These are phyloP conservation scores for Metschnikowia drakensbergensis DNA, from an alignment of 805 yeast species.

Conservation along the genomic window DNA sequence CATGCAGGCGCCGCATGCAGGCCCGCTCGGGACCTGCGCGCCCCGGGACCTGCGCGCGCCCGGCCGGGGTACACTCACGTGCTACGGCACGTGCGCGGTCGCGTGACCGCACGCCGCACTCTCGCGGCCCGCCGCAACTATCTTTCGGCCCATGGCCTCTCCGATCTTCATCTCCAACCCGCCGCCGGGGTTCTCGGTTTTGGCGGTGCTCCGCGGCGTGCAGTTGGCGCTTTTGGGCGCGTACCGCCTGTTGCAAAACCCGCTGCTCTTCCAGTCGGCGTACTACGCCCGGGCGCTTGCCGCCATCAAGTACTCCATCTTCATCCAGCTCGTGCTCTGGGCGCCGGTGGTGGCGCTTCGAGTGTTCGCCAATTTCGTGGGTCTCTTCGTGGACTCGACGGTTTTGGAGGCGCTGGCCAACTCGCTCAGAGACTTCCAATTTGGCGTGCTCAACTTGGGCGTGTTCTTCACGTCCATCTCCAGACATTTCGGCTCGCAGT, in stretches of 20 bases:
- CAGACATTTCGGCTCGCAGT: constrained; percentile 33
- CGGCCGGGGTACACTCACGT: too few relatives aligned
- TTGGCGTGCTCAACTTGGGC: constrained; percentile 37
- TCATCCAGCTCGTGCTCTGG: constrained; percentile 32
- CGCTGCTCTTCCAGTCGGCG: constrained; percentile 24
- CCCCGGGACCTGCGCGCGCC: too few relatives aligned
- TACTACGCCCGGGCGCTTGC: constrained; percentile 35
- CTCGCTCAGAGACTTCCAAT: constrained; percentile 28
- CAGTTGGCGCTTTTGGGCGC: constrained; percentile 51
- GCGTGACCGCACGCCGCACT: neutral
- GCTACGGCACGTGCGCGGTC: neutral
- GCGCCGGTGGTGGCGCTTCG: constrained; percentile 19
- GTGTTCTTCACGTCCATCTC: constrained; percentile 37
- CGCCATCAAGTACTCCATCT: constrained; percentile 36
- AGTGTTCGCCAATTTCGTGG: constrained; percentile 8
- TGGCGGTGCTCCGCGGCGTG: constrained; percentile 49
- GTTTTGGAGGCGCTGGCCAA: constrained; percentile 10
- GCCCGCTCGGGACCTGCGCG: too few relatives aligned
- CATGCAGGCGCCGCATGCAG: too few relatives aligned
- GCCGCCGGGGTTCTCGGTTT: constrained; percentile 48
- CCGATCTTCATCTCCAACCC: constrained; percentile 58
- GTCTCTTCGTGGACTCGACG: constrained; percentile 5
- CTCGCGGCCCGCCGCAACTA: neutral
- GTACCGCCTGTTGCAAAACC: constrained; percentile 45
- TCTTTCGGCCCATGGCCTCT: constrained; percentile 44